Conservation (phyloP, 2,329 filamentous ascomycete genomes). For the Colletotrichum navitas region DNA sequence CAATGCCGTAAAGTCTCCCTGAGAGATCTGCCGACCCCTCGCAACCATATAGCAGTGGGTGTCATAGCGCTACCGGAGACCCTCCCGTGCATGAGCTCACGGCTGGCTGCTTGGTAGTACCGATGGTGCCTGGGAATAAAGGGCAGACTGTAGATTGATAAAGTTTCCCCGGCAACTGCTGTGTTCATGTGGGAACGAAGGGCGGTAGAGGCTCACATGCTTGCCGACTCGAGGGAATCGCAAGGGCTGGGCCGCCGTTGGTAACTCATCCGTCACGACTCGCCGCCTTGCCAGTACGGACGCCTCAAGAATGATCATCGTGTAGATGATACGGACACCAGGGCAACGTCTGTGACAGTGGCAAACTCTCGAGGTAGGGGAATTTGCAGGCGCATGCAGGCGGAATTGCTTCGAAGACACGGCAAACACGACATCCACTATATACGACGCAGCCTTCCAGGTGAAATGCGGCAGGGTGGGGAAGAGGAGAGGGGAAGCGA, state of each 20-base stretch:
- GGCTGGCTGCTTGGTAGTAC: not conserved
- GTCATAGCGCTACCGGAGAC: not conserved
- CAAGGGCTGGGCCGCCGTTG: not conserved
- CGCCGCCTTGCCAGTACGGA: not conserved
- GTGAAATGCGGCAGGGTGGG: not conserved
- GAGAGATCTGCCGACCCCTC: not conserved
- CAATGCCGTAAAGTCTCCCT: not conserved
- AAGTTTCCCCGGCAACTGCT: not conserved
- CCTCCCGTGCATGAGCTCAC: not conserved
- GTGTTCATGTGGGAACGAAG: no score
- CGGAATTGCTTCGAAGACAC: constrained; percentile 11
- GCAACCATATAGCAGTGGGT: not conserved
- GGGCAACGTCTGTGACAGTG: not conserved
- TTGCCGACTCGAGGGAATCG: not conserved
- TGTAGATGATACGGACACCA: not conserved
- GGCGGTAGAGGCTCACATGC: not conserved
- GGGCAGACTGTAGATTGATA: not conserved
- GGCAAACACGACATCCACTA: constrained; percentile 10
- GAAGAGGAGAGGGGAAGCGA: not conserved
- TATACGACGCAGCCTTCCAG: constrained; percentile 7
- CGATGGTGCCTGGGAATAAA: not conserved
- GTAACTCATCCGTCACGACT: not conserved
- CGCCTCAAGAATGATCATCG: not conserved
- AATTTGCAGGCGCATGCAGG: not conserved
- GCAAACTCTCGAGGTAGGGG: not conserved